These are phyloP conservation scores for Gentiana dahurica DNA, from an alignment of 257 asterid species.

Conservation along the genomic window DNA sequence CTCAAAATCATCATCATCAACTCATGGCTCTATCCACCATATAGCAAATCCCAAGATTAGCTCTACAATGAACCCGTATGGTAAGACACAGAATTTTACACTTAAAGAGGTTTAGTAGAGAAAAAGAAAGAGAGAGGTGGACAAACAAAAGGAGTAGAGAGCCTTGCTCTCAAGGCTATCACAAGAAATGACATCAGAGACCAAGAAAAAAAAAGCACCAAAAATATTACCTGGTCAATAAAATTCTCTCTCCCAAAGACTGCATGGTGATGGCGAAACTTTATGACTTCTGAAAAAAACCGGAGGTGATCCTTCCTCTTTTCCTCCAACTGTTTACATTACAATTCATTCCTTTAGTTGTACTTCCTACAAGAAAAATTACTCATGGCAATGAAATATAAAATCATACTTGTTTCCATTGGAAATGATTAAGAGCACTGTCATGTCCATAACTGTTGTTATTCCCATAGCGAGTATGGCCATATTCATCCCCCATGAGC, in stretches of 20 bases:
- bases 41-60: no score
- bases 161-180: background rate
- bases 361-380: constrained; percentile 5
- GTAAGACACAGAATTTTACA: no score
- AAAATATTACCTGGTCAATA: constrained; percentile 58
- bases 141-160: background rate
- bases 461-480: constrained; percentile 86
- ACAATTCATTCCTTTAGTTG: constrained; percentile 12
- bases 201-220: background rate
- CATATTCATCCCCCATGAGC: constrained; percentile 99
- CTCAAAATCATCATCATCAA: no score
- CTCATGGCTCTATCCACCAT: no score
- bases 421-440: constrained; percentile 77
- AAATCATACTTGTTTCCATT: constrained; percentile 69
- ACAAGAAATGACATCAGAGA: background rate
- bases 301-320: constrained; percentile 62
- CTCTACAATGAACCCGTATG: no score
- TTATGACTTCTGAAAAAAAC: constrained; percentile 83
- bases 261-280: constrained; percentile 48
- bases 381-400: constrained; percentile 4
- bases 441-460: constrained; percentile 98
- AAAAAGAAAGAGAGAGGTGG: background rate
- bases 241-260: constrained; percentile 54
- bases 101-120: background rate
- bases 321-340: constrained; percentile 60